phyloP scores from a whole-genome alignment of 2,329 filamentous ascomycete species.

The Penicillium sp. region DNA sequence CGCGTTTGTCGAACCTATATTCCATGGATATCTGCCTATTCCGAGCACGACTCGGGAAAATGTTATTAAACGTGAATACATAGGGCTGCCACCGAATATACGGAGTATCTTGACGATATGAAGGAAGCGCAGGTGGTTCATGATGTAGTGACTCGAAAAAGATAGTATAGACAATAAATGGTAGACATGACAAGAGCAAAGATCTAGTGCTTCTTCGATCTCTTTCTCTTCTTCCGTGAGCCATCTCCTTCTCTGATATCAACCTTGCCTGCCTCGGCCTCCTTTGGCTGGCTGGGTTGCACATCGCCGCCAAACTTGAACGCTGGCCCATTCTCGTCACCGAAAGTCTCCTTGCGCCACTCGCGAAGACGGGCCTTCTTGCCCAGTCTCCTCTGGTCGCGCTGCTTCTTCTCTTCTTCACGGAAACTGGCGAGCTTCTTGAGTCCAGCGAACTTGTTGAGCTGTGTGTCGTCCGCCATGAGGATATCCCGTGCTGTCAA shows the following conservation, averaged over 20 bases:
- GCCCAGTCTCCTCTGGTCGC: constrained; percentile 79
- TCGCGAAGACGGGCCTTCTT: constrained; percentile 89
- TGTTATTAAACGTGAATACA: background rate
- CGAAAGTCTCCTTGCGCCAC: constrained; percentile 72
- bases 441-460: constrained; percentile 87
- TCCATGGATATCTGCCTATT: too few species aligned
- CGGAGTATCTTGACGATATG: background rate
- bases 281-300: constrained; percentile 14
- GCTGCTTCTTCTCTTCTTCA: constrained; percentile 81
- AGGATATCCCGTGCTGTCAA: constrained; percentile 88
- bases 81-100: background rate
- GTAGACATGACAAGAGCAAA: background rate
- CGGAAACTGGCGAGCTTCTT: constrained; percentile 93
- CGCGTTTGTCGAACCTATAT: too few species aligned
- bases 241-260: constrained; percentile 44
- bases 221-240: constrained; percentile 44
- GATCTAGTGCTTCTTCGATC: constrained; percentile 43
- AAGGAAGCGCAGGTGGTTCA: background rate
- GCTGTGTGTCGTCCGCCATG: constrained; percentile 75
- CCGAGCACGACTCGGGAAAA: too few species aligned
- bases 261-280: constrained; percentile 30
- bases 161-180: constrained; percentile 10
- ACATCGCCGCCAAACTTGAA: constrained; percentile 31
- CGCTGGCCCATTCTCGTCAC: constrained; percentile 52
- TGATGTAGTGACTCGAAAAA: constrained; percentile 2